Conservation (phyloP, 495 filamentous ascomycete species). For the Haplographium delicatum region DNA sequence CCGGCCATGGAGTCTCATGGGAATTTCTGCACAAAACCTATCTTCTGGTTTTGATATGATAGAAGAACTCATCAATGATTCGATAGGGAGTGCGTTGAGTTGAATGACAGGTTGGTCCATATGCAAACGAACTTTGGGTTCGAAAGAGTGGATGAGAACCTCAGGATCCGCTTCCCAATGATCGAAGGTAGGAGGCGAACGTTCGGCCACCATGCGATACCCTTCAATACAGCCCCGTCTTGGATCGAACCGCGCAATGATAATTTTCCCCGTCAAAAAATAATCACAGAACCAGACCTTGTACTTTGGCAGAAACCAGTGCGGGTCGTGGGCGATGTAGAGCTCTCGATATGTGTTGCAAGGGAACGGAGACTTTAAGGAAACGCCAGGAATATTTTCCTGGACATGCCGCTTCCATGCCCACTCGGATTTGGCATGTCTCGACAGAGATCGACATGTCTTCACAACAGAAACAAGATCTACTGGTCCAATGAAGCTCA, state of each 20-base stretch:
- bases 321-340: slow-evolving; percentile 67
- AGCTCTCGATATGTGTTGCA: slow-evolving; percentile 61
- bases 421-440: slow-evolving; percentile 47
- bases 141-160: slow-evolving; percentile 71
- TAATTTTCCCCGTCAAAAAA: slow-evolving; percentile 60
- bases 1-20: slow-evolving; percentile 43
- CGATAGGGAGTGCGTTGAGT: slow-evolving; percentile 29
- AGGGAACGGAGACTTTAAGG: slow-evolving; percentile 48
- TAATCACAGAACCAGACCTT: slow-evolving; percentile 84
- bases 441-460: slow-evolving; percentile 50
- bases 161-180: slow-evolving; percentile 59
- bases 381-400: slow-evolving; percentile 50
- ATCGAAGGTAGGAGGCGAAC: slow-evolving; percentile 43
- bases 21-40: slow-evolving; percentile 43
- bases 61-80: slow-evolving; percentile 5
- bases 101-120: slow-evolving; percentile 65
- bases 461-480: slow-evolving; percentile 50
- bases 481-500: slow-evolving; percentile 52
- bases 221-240: slow-evolving; percentile 71
- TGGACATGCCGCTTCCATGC: slow-evolving; percentile 62
- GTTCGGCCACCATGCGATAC: slow-evolving; percentile 67
- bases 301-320: slow-evolving; percentile 76
- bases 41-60: background rate
- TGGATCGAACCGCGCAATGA: slow-evolving; percentile 69
- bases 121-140: slow-evolving; percentile 63